Base-by-base conservation (phyloP, 345 rosid genomes). In the Aquilaria yunnanensis region DNA sequence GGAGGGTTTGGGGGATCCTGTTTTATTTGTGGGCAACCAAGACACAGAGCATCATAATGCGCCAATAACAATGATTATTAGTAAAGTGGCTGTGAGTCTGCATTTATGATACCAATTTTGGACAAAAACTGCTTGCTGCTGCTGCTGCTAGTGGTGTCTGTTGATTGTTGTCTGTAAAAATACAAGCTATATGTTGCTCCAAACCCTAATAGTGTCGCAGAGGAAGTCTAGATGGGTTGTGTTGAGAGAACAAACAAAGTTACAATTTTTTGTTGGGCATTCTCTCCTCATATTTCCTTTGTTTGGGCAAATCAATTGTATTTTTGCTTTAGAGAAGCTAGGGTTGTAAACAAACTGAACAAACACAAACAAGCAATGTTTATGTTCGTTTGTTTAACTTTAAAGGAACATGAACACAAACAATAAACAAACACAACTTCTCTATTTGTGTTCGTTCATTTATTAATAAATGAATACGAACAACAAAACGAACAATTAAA, bases 11-110 rank as follows among this genome's bases (percentile, higher is more conserved):
- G 99, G 49, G 96, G 99, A 59, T 60, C 94, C 1, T 90, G 97
- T 71, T 93, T 90, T 76, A 81, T 51, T 67, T 90, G 95, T 58
- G 96, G 97, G 46, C 78, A 72, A 54, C 60, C 85, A 9, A 96
- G 99, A 51, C 97, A 94, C 66, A 85, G 84, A 77, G 90, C 99
- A 71, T 64, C 99, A 34, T 92, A 94, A 66, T 94, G 96, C 74
- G 90, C 95, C 41, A 78, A 63, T 68, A 80, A 79, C 70, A 57
- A 65, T 47, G 84, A 68, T 23, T 86, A 66, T 65, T 85, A 80
- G 78, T 29, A 5, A 32, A 47, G 30, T 50, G 57, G 41, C 4
- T 3, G 12, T 9, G 13, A 3, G 43, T 37, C 1, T 7, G 11
- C 41, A 37, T 31, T 12, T 55, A 29, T 7, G 32, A 5, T 16